Conservation (phyloP, 2,329 filamentous ascomycete species). For the Bipolaris bicolor region DNA sequence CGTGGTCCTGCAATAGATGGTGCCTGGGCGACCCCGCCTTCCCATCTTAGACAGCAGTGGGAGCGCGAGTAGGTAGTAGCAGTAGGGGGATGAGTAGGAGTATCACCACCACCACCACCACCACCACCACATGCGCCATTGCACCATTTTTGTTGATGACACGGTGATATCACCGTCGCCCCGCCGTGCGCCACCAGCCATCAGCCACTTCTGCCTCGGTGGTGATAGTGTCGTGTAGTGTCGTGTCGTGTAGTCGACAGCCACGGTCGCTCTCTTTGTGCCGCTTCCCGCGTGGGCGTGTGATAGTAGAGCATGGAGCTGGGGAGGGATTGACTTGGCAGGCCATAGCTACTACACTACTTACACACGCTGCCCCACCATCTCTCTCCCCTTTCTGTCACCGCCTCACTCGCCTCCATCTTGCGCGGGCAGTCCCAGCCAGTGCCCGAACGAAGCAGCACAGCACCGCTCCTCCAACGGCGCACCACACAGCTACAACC, state of each 20-base stretch:
- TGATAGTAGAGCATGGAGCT: background rate
- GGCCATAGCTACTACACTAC: slow-evolving; percentile 1
- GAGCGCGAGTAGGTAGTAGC: no score
- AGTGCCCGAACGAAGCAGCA: slow-evolving; percentile 8
- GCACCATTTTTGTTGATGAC: background rate
- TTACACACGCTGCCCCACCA: slow-evolving; percentile 18
- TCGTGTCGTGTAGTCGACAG: background rate
- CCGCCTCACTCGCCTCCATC: slow-evolving; percentile 19
- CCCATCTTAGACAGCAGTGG: slow-evolving; percentile 1
- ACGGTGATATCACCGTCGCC: background rate
- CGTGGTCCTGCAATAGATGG: background rate
- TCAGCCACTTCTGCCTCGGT: background rate
- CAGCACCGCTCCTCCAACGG: background rate
- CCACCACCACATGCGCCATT: slow-evolving; percentile 8
- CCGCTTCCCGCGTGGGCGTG: background rate
- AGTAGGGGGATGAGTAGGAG: no score
- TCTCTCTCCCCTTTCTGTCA: slow-evolving; percentile 21
- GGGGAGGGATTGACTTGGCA: slow-evolving; percentile 13
- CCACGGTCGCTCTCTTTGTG: background rate
- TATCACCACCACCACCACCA: slow-evolving; percentile 6
- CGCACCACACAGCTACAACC: no score
- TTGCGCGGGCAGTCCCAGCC: slow-evolving; percentile 11
- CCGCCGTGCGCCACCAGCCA: slow-evolving; percentile 3
- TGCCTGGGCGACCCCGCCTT: slow-evolving; percentile 14
- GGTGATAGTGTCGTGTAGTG: no score